Evolutionary conservation across 805 yeast genomes (phyloP).

Genomic region (Zygosaccharomyces rouxii): DNA sequence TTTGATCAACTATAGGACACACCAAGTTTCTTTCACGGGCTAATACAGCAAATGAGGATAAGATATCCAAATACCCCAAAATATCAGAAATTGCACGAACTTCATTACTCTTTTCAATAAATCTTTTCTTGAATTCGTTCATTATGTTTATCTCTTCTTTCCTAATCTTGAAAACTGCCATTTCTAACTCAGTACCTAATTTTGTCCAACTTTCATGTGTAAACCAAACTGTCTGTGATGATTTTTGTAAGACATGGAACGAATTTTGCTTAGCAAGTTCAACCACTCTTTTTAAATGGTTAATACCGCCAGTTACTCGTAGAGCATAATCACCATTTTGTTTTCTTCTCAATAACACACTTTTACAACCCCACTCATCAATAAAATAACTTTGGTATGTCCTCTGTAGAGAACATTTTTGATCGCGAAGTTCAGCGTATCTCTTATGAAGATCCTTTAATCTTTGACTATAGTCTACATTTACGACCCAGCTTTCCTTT

Average conservation of each 20-base stretch:
- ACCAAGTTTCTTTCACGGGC: slow-evolving; percentile 65
- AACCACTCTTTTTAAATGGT: slow-evolving; percentile 20
- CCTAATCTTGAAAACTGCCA: slow-evolving; percentile 44
- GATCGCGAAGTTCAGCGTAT: slow-evolving; percentile 26
- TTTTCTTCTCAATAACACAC: slow-evolving; percentile 38
- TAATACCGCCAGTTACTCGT: slow-evolving; percentile 42
- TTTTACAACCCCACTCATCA: slow-evolving; percentile 26
- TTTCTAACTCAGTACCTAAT: slow-evolving; percentile 47
- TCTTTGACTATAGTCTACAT: slow-evolving; percentile 31
- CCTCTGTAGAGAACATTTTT: slow-evolving; percentile 29
- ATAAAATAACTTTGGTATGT: slow-evolving; percentile 33
- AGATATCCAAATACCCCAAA: slow-evolving; percentile 66
- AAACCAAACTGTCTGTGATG: slow-evolving; percentile 44
- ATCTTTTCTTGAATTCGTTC: slow-evolving; percentile 42
- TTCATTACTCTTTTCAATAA: slow-evolving; percentile 41
- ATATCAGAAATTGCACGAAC: slow-evolving; percentile 48
- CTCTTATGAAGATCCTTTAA: slow-evolving; percentile 37
- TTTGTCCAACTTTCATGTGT: slow-evolving; percentile 47
- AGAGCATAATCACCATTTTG: slow-evolving; percentile 46
- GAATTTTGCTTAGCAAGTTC: slow-evolving; percentile 16
- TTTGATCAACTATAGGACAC: slow-evolving; percentile 57
- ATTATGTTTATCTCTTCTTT: slow-evolving; percentile 54
- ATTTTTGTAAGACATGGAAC: slow-evolving; percentile 37
- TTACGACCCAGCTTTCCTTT: slow-evolving; percentile 33
- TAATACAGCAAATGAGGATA: slow-evolving; percentile 65